Percentiles rank a stretch among this genome's conserved stretches.
Conservation (phyloP, 192 early-diverging fungal species). For the Coemansia guatemalensis region DNA sequence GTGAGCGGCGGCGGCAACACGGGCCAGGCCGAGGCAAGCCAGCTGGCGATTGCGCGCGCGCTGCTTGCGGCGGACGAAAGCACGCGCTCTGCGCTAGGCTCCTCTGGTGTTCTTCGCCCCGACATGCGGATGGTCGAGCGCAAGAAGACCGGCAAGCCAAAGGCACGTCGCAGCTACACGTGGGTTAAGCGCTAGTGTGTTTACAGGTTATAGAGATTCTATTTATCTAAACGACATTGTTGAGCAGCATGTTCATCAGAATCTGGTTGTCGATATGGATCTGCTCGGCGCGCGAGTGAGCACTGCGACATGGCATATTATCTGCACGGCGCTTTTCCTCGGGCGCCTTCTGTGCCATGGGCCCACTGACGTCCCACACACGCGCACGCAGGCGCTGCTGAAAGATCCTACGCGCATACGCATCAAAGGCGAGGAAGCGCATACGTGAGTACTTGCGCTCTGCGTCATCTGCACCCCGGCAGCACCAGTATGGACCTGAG, state of each 20-base stretch:
- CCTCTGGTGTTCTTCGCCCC: slow-evolving; percentile 60
- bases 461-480: slow-evolving; percentile 22
- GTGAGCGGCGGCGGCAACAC: slow-evolving; percentile 80
- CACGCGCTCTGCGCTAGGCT: slow-evolving; percentile 57
- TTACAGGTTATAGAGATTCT: background rate
- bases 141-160: slow-evolving; percentile 94
- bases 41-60: slow-evolving; percentile 76
- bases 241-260: slow-evolving; percentile 41
- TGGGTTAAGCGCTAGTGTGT: slow-evolving; percentile 65
- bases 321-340: slow-evolving; percentile 24
- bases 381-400: slow-evolving; percentile 12
- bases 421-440: slow-evolving; percentile 33
- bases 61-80: slow-evolving; percentile 63
- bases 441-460: slow-evolving; percentile 34
- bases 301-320: slow-evolving; percentile 45
- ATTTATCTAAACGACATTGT: slow-evolving; percentile 1
- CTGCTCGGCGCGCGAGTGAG: slow-evolving; percentile 27
- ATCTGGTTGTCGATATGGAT: slow-evolving; percentile 47
- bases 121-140: slow-evolving; percentile 85
- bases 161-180: slow-evolving; percentile 89
- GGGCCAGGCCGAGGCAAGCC: slow-evolving; percentile 85
- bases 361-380: slow-evolving; percentile 28
- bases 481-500: slow-evolving; percentile 45
- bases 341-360: slow-evolving; percentile 15
- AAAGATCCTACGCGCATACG: slow-evolving; percentile 18